These are phyloP conservation scores for Mycosphaerella arachidis DNA, from an alignment of 2,329 filamentous ascomycete species.

Conservation along the genomic window DNA sequence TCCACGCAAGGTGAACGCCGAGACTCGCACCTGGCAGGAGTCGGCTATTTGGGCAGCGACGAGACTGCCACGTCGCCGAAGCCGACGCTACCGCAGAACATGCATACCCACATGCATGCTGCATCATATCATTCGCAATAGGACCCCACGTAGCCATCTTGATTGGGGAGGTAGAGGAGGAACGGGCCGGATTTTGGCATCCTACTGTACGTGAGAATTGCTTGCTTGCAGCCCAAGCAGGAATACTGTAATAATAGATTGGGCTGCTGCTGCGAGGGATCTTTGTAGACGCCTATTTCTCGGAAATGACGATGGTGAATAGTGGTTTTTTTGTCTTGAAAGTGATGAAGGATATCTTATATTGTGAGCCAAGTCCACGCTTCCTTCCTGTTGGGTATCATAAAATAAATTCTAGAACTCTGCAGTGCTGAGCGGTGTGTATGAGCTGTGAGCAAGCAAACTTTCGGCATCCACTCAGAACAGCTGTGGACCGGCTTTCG, in stretches of 20 bases:
- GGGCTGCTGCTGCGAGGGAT: neutral
- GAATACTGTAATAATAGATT: no score
- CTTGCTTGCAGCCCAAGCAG: neutral
- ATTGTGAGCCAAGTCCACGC: neutral
- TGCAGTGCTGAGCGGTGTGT: neutral
- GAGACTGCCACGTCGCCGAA: slow-evolving; percentile 1
- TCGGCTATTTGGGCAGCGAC: neutral
- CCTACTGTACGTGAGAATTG: neutral
- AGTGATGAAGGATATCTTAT: neutral
- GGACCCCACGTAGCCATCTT: neutral
- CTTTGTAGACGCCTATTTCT: neutral
- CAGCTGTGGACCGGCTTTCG: neutral
- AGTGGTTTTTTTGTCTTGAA: neutral
- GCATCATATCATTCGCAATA: neutral
- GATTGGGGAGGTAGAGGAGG: neutral
- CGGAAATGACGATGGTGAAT: neutral
- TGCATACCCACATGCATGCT: neutral
- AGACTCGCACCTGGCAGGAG: no score
- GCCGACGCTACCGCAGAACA: neutral
- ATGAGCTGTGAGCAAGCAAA: neutral
- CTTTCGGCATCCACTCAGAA: neutral
- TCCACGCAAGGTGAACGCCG: slow-evolving; percentile 1
- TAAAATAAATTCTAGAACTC: neutral
- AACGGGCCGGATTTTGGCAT: neutral
- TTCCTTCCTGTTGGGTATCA: neutral